Base-by-base conservation (phyloP, 768 basidiomycete species). In the Collybiopsis confluens region DNA sequence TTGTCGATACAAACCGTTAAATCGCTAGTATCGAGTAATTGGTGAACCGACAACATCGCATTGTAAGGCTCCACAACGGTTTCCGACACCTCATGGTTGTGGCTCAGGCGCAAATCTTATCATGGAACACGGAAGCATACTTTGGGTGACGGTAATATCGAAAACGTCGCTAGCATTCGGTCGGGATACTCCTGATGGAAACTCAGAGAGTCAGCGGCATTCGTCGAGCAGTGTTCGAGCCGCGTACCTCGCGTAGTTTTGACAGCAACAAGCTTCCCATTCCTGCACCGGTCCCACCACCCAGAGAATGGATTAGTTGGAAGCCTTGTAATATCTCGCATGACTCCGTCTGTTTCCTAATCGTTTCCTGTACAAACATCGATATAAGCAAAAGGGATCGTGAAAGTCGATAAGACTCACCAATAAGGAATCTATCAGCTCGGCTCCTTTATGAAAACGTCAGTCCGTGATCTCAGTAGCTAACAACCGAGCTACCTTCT, bases 301-400 rank as follows among this genome's bases (percentile, higher is more conserved):
- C 93, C 16, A 98, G 81, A 16, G 93, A 92, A 59, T 96, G 92
- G 9, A 93, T 68, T 44, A 94, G 68, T 61, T 95, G 92, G 64
- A 95, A 92, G 1, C 95, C 95, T 72, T 98, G 95, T 18, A 98
- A 74, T 8, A 85, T 80, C 37, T 98, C 92, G 60, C 89, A 90
- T 1, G 73, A 65, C 65, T 98, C 95, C 2, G 88, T 75, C 66
- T 96, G 89, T 61, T 74, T 81, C 58, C 95, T 79, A 8, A 92
- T 61, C n/a, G 85, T 75, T 41, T 94, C 95, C 79, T 86, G 52
- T 2, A 51, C 18, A n/a, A 16, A 5, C 35, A 38, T 42, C 10
- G 54, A 13, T 46, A 23, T 13, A 16, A 36, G 40, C 52, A 2
- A 27, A 52, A 46, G 47, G 42, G 35, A 23, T 45, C 43, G 13